Conservation (phyloP, 169 alveolate genomes). For the Eimeria mitis region DNA sequence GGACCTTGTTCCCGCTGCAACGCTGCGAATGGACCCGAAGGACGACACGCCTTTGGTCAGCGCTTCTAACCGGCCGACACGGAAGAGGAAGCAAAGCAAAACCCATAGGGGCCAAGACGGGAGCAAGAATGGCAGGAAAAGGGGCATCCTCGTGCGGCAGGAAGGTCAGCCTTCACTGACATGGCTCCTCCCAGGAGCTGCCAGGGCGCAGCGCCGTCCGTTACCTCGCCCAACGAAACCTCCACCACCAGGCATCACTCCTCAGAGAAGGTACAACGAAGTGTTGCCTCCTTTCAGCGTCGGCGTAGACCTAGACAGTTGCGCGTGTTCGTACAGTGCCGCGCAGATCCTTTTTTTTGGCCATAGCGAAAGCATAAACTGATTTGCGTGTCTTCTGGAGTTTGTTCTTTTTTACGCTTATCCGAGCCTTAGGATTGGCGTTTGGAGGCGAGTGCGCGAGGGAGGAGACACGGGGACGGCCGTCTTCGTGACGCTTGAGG, state of each 20-base stretch:
- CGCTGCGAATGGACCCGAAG: not conserved
- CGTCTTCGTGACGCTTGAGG: slow-evolving; percentile 66
- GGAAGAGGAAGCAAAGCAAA: slow-evolving; percentile 7
- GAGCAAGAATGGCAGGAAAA: not conserved
- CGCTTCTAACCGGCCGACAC: slow-evolving; percentile 13
- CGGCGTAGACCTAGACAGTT: not conserved
- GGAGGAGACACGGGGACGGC: slow-evolving; percentile 23
- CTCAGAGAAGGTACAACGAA: slow-evolving; percentile 29
- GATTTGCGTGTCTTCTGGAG: not conserved
- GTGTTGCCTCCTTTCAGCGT: not conserved
- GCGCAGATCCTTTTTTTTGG: not conserved
- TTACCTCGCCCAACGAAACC: slow-evolving; percentile 72
- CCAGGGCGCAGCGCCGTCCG: slow-evolving; percentile 62
- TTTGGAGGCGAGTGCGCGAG: slow-evolving; percentile 54
- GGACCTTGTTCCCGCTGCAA: not conserved
- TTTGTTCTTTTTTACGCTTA: not conserved
- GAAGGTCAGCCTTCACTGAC: slow-evolving; percentile 51
- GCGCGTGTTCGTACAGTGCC: not conserved
- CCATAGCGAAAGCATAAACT: not conserved
- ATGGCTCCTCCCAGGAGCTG: slow-evolving; percentile 76
- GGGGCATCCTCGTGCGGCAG: no score
- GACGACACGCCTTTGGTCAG: not conserved
- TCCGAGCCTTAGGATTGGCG: slow-evolving; percentile 23
- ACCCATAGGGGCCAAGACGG: not conserved
- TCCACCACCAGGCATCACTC: slow-evolving; percentile 70